Conservation (phyloP, 2,329 filamentous ascomycete species). For the Eurotiales sp. region DNA sequence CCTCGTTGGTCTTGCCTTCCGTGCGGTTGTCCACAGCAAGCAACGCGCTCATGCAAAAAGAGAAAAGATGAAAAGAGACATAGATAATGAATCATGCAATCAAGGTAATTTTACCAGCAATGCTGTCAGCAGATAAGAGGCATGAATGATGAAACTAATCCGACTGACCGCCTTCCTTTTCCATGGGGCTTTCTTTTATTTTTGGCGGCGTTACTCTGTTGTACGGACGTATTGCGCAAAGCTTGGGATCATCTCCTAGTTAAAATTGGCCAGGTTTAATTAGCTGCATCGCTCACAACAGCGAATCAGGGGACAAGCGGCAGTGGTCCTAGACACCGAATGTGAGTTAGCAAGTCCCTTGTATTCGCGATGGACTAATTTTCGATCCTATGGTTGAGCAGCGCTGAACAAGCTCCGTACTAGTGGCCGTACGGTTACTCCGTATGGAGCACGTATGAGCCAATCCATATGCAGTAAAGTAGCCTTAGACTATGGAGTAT, state of each 20-base stretch:
- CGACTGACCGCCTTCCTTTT: conserved; percentile 15
- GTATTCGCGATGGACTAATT: not conserved
- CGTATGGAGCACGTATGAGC: not conserved
- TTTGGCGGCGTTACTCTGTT: not conserved
- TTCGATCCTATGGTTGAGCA: too few relatives aligned
- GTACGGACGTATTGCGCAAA: too few relatives aligned
- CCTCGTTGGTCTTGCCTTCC: conserved; percentile 3
- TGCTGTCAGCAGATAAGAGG: conserved; percentile 11
- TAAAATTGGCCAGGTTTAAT: not conserved
- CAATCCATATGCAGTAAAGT: not conserved
- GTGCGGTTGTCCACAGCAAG: not conserved
- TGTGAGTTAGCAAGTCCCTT: conserved; percentile 4
- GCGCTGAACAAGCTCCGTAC: too few relatives aligned
- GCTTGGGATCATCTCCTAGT: not conserved
- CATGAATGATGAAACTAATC: not conserved
- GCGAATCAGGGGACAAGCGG: not conserved
- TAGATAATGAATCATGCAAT: conserved; percentile 1
- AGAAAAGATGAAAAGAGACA: conserved; percentile 8
- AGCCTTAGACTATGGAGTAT: conserved; percentile 2
- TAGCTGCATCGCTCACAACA: not conserved
- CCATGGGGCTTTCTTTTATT: conserved; percentile 7
- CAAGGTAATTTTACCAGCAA: too few relatives aligned
- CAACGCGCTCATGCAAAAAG: not conserved
- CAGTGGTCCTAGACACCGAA: conserved; percentile 4
- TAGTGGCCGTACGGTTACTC: not conserved